Conservation (phyloP, 208 protist genomes). For the Leishmania tarentolae region DNA sequence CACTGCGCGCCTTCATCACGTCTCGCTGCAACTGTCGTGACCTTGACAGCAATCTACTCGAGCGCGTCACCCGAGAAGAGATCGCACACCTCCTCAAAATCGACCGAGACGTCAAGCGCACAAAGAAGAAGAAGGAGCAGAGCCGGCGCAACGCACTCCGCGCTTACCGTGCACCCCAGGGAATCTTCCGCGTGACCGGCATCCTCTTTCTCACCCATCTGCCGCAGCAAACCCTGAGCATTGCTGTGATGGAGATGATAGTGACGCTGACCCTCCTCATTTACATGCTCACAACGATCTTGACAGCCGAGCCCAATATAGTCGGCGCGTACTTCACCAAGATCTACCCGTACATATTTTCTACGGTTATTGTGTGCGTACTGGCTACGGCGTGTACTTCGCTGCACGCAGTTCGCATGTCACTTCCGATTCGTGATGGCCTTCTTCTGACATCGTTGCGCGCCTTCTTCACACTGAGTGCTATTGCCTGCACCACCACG, state of each 20-base stretch:
- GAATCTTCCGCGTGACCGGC: slow-evolving; percentile 55
- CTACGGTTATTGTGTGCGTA: slow-evolving; percentile 30
- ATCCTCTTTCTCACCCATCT: slow-evolving; percentile 72
- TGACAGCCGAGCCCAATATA: slow-evolving; percentile 10
- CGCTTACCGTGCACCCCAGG: slow-evolving; percentile 41
- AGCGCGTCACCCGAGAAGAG: slow-evolving; percentile 60
- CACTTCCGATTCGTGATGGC: slow-evolving; percentile 29
- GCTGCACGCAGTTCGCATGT: slow-evolving; percentile 62
- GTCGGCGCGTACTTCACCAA: slow-evolving; percentile 40
- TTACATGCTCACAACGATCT: slow-evolving; percentile 38
- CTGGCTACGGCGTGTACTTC: slow-evolving; percentile 36
- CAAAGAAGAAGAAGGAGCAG: slow-evolving; percentile 35
- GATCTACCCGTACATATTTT: slow-evolving; percentile 36
- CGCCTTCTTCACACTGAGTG: slow-evolving; percentile 20
- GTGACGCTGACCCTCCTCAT: slow-evolving; percentile 30
- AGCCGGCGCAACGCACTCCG: slow-evolving; percentile 35
- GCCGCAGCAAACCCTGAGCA: slow-evolving; percentile 63
- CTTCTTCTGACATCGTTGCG: slow-evolving; percentile 19
- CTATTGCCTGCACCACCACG: slow-evolving; percentile 42
- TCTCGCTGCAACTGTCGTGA: slow-evolving; percentile 57
- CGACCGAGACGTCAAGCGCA: slow-evolving; percentile 55
- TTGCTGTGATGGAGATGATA: slow-evolving; percentile 54
- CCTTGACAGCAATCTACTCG: slow-evolving; percentile 62
- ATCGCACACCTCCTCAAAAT: slow-evolving; percentile 65
- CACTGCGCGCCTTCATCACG: slow-evolving; percentile 67